These are phyloP conservation scores for Passiflora organensis DNA, from an alignment of 345 rosid species.

Conservation along the genomic window DNA sequence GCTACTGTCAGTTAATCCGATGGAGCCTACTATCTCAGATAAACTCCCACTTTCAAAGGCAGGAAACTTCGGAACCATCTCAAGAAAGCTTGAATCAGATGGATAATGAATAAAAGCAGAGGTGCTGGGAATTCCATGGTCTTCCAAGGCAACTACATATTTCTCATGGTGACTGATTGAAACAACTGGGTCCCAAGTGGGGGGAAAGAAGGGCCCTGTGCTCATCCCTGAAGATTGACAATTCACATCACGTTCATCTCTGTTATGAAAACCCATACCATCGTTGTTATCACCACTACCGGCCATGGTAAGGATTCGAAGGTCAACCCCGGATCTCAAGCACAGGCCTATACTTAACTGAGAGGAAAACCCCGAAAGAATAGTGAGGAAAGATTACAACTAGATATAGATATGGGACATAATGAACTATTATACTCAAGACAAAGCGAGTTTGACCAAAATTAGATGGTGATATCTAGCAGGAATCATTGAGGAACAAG, in stretches of 20 bases:
- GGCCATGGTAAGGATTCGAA: slow-evolving; percentile 43
- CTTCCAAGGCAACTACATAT: slow-evolving; percentile 45
- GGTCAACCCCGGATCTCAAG: slow-evolving; percentile 23
- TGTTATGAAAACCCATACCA: slow-evolving; percentile 47
- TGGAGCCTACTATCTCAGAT: slow-evolving; percentile 51
- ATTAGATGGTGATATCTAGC: slow-evolving; percentile 49
- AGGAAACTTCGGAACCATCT: slow-evolving; percentile 47
- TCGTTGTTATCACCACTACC: slow-evolving; percentile 38
- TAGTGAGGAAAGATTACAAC: slow-evolving; percentile 18
- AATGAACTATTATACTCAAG: slow-evolving; percentile 20
- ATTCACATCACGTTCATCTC: slow-evolving; percentile 37
- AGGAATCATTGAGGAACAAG: slow-evolving; percentile 67
- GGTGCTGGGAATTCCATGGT: slow-evolving; percentile 44
- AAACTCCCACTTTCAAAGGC: slow-evolving; percentile 54
- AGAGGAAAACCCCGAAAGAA: slow-evolving; percentile 18
- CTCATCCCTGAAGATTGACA: slow-evolving; percentile 42
- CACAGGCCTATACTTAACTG: slow-evolving; percentile 14
- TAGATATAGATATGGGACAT: slow-evolving; percentile 16
- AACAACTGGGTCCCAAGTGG: slow-evolving; percentile 74
- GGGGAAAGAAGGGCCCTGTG: slow-evolving; percentile 48
- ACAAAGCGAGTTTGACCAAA: slow-evolving; percentile 47
- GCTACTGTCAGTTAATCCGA: slow-evolving; percentile 33
- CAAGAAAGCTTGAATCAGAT: slow-evolving; percentile 52
- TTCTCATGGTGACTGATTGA: slow-evolving; percentile 40
- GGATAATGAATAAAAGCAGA: slow-evolving; percentile 47